Evolutionary conservation across 2,329 filamentous ascomycete genomes (phyloP), one percentile per base, ranked within the genome.

Genomic region (Apiospora sp.): DNA sequence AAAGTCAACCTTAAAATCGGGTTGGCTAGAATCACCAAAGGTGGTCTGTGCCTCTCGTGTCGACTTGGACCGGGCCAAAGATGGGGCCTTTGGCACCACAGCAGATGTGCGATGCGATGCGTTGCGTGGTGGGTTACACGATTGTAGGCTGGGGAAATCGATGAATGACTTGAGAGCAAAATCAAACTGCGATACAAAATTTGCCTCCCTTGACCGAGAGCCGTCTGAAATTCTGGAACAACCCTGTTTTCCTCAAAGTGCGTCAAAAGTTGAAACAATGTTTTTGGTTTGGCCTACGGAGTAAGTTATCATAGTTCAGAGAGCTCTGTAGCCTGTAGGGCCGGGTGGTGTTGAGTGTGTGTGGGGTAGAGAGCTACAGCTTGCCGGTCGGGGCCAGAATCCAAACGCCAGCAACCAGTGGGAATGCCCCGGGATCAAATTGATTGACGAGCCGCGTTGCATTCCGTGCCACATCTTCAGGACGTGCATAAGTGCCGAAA

Each of bases 1-100:
- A 58, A 58, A 30, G 13, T 58, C 27, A 58, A 58, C 51, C 51
- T 58, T 34, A 34, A 61, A 61, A 37, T 16, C 19, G 54, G 51
- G 51, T 8, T 58, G 51, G 51, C 27, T 34, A 14, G 51, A 4
- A 37, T 61, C 27, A 37, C 19, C 7, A 16, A n/a, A 61, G 30
- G 54, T 61, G 54, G 54, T 61, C 54, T 61, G 54, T 61, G 54
- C 54, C 54, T 61, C 37, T 61, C 19, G 27, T 34, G 19, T 34
- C 27, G 13, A 58, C 51, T 27, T 58, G 16, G 16, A 58, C 13
- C 27, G 51, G 24, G 37, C 37, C 37, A 41, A 7, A 10, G 6
- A 41, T 41, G 7, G 37, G 37, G 37, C 37, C 13, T 16, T 51
- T 22, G 5, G 19, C 7, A 49, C 7, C 46, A 49, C 46, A 49